Evolutionary conservation across 768 basidiomycete species (phyloP).

Genomic region (Phlebiopsis flavidoalba): DNA sequence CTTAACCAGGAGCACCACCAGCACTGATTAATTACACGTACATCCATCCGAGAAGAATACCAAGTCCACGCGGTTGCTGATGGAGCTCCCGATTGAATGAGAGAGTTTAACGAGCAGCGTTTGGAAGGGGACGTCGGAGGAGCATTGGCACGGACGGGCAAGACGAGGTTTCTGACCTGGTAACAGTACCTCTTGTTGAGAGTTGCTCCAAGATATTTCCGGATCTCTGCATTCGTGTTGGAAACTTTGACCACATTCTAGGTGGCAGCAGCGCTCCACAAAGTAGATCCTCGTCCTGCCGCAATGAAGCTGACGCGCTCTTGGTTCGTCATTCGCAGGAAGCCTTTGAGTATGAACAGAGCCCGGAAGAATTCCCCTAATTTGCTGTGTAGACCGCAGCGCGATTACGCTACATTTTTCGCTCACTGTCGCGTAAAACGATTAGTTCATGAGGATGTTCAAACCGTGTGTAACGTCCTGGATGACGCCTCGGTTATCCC

Average conservation of each 20-base stretch:
- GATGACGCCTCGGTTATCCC: background rate
- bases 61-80: conserved; percentile 65
- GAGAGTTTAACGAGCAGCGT: conserved; percentile 41
- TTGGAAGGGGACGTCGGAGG: background rate
- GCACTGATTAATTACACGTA: conserved; percentile 32
- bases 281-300: background rate
- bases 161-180: background rate
- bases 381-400: conserved; percentile 9
- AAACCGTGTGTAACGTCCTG: background rate
- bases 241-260: background rate
- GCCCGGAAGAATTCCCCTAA: conserved; percentile 8
- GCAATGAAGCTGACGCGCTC: conserved; percentile 15
- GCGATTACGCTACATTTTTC: conserved; percentile 14
- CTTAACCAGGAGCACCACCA: background rate
- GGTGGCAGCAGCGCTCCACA: conserved; percentile 7
- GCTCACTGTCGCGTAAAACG: conserved; percentile 11
- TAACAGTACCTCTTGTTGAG: background rate
- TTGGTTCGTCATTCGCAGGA: conserved; percentile 3
- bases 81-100: conserved; percentile 59
- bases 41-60: conserved; percentile 80
- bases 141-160: background rate
- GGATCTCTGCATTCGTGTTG: background rate
- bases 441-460: conserved; percentile 16
- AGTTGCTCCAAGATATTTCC: background rate
- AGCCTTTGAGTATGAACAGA: background rate